Evolutionary conservation across 345 rosid species (phyloP), one percentile per base, ranked within the genome.

Genomic region (Turnera subulata): DNA sequence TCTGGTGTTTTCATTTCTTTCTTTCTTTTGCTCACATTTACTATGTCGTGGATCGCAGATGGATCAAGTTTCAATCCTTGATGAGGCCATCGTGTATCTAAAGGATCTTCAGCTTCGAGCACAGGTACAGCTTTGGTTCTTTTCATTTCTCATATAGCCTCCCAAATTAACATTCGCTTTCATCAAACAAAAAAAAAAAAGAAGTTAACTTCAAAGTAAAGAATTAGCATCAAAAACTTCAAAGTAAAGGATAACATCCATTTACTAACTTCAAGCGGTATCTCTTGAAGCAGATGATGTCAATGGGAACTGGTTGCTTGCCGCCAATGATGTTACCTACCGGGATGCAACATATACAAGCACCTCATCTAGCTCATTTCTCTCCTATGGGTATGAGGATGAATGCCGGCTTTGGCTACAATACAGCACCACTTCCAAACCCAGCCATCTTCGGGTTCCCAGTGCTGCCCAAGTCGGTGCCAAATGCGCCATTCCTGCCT

Each of bases 41-140:
- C 23, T 1, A n/a, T 43, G 5, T 15, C 16, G 17, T 63, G 48
- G 20, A 43, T 32, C 8, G 16, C 33, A 84, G 89, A 70, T 61
- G 78, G 91, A 88, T 67, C 77, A 69, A 76, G 84, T 74, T 59
- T 76, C 91, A 3, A 59, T 81, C 55, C 89, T 91, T 9, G 98
- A 86, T 23, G 80, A 76, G 37, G 74, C 92, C 17, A 88, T 92
- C 43, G 83, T 81, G 50, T 81, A 84, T 67, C 50, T 84, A 64
- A 81, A 78, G 66, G 52, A 67, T 16, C 96, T 91, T 63, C 89
- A 86, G 69, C 78, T 77, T 65, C 96, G 84, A 75, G 62, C 84
- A n/a, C 84, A 80, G 96, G 98, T 91, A 50, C 16, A 14, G 17
- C 22, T 46, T 17, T 8, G 1, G 18, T n/a, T n/a, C 19, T 20